A percentile compares a stretch with the other conserved stretches of the same genome.
Evolutionary conservation across 2,329 filamentous ascomycete genomes (phyloP).

Genomic region (Penicillium palitans): DNA sequence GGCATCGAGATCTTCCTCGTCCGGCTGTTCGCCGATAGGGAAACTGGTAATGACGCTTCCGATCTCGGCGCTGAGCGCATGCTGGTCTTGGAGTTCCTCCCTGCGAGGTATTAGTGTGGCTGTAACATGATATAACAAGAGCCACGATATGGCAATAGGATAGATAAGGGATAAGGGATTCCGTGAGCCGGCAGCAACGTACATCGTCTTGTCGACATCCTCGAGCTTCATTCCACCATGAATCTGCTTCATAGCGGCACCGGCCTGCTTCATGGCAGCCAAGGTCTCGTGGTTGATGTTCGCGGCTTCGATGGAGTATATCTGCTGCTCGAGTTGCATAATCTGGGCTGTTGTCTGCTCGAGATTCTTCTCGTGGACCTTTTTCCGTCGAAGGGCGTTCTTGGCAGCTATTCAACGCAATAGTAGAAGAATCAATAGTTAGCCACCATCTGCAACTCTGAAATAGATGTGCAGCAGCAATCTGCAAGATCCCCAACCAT

Average conservation of each 20-base stretch:
- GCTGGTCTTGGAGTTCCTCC: constrained; percentile 89
- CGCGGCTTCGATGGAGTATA: constrained; percentile 93
- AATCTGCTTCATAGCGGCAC: constrained; percentile 88
- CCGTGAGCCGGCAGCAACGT: constrained; percentile 45
- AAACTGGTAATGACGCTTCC: constrained; percentile 76
- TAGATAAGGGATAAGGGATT: background rate
- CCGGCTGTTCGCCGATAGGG: constrained; percentile 66
- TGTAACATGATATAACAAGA: background rate
- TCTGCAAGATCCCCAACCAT: constrained; percentile 42
- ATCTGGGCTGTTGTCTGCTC: constrained; percentile 91
- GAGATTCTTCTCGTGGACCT: constrained; percentile 85
- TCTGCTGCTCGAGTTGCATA: constrained; percentile 88
- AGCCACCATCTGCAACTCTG: background rate
- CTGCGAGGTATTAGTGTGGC: constrained; percentile 48
- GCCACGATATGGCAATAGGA: background rate
- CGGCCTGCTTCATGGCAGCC: constrained; percentile 87
- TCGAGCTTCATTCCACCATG: constrained; percentile 88
- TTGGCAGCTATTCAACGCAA: constrained; percentile 70
- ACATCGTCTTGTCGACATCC: constrained; percentile 95
- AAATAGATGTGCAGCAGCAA: background rate
- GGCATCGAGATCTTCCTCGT: constrained; percentile 82
- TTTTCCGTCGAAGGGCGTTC: constrained; percentile 88
- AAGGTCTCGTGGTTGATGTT: constrained; percentile 99
- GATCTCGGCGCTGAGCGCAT: constrained; percentile 91
- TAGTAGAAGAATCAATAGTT: background rate